Evolutionary conservation across 108 stramenopile genomes (phyloP), one percentile per base, ranked within the genome.

Genomic region (Nitzschia putrida): DNA sequence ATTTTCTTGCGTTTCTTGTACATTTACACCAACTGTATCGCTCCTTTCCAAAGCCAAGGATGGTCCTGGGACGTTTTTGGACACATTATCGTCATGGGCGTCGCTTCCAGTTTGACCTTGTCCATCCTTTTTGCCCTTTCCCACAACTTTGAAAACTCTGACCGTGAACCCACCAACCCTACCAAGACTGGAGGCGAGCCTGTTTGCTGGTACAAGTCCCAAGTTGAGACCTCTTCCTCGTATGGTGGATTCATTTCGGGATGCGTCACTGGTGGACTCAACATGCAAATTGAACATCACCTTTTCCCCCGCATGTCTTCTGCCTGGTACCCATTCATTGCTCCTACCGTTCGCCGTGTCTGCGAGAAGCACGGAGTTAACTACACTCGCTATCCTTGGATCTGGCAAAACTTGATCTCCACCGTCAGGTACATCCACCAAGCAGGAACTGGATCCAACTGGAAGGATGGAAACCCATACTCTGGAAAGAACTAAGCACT

Each of bases 301-400:
- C 74, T 97, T 72, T 97, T 95, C 73, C 96, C 96, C 12, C 81
- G 96, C 16, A 92, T 97, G 91, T 76, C 74, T 53, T 85, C 84
- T 16, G 90, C 94, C 38, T 95, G 96, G 94, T 99, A 98, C 73
- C 98, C 98, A 0, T 92, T 80, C 74, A 99, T 99, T 78, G 97
- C 98, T 8, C 97, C 97, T 8, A 96, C 81, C 18, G 97, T 99
- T 72, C 88, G 94, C 52, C 74, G 87, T 61, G 78, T 97, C 40
- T 98, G 97, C 82, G 72, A 86, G 77, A 94, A 98, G 78, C 93
- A 95, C 64, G 88, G 85, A 18, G 97, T 98, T 12, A 78, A 80
- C 21, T 99, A 99, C 74, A 85, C 80, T 0, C 88, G 90, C 61
- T 96, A 94, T 68, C 91, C 92, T 9, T 92, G 85, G 86, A 67